Evolutionary conservation across 495 filamentous ascomycete species (phyloP).

Genomic region (Aspergillus funiculosus): DNA sequence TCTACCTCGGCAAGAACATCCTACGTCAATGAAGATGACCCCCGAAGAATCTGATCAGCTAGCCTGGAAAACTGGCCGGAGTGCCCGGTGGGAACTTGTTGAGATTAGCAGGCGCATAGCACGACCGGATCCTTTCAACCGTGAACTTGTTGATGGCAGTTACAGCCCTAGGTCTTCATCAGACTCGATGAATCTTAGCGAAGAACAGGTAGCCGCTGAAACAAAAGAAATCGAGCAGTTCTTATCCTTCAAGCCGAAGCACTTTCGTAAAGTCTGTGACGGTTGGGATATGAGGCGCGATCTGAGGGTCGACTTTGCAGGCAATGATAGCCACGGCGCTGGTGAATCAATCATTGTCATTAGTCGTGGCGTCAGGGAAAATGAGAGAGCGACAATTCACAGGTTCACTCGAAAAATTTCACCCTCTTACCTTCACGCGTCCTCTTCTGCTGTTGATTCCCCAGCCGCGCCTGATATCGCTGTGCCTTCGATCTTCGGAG

Average conservation of each 20-base stretch:
- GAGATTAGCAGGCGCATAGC: slow-evolving; percentile 68
- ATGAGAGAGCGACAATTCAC: slow-evolving; percentile 41
- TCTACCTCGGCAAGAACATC: slow-evolving; percentile 46
- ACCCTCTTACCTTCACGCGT: slow-evolving; percentile 11
- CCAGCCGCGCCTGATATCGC: background rate
- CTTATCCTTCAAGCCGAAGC: slow-evolving; percentile 62
- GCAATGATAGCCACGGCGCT: slow-evolving; percentile 63
- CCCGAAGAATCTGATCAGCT: slow-evolving; percentile 49
- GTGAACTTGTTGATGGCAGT: slow-evolving; percentile 54
- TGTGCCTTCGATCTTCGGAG: slow-evolving; percentile 35
- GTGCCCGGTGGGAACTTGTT: slow-evolving; percentile 71
- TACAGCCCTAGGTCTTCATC: slow-evolving; percentile 65
- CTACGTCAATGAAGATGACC: slow-evolving; percentile 25
- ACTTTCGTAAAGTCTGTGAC: slow-evolving; percentile 72
- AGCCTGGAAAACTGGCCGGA: slow-evolving; percentile 76
- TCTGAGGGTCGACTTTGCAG: slow-evolving; percentile 83
- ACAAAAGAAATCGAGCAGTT: slow-evolving; percentile 77
- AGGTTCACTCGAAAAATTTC: slow-evolving; percentile 39
- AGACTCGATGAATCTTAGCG: slow-evolving; percentile 63
- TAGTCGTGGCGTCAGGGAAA: slow-evolving; percentile 60
- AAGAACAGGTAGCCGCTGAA: slow-evolving; percentile 64
- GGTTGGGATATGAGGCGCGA: slow-evolving; percentile 91
- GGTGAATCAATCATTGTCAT: slow-evolving; percentile 75
- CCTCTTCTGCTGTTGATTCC: slow-evolving; percentile 1
- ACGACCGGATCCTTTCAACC: slow-evolving; percentile 62